phyloP scores from a whole-genome alignment of 805 yeast genomes.

The Wickerhamiella kazuoi region DNA sequence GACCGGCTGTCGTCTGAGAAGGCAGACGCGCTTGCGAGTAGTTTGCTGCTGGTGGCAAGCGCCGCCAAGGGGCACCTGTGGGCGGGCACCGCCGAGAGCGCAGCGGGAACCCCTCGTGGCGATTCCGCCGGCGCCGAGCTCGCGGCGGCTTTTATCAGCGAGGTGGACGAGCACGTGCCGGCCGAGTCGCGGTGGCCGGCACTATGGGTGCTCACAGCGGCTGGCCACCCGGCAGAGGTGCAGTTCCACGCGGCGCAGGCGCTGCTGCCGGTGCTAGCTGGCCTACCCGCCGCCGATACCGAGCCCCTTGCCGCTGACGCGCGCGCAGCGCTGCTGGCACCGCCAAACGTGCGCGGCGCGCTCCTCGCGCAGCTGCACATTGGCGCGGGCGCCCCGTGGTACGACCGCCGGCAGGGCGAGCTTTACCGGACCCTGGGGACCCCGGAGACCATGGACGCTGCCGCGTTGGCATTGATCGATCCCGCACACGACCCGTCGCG shows the following conservation, averaged over 20 bases:
- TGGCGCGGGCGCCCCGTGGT: slow-evolving; percentile 5
- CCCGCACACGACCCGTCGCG: not conserved
- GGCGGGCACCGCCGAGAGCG: not conserved
- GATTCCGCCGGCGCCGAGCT: no score
- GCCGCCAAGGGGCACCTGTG: not conserved
- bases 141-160: not conserved
- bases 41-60: not conserved
- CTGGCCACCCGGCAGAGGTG: not conserved
- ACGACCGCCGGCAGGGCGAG: slow-evolving; percentile 7
- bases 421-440: not conserved
- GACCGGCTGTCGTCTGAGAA: not conserved
- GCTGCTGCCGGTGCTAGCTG: not conserved
- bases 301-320: not conserved
- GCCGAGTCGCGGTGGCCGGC: not conserved
- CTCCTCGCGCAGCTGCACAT: slow-evolving; percentile 7
- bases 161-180: not conserved
- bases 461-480: not conserved
- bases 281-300: not conserved
- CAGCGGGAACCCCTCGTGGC: no score
- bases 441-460: not conserved
- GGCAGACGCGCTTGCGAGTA: not conserved
- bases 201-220: not conserved
- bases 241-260: not conserved
- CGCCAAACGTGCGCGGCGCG: slow-evolving; percentile 8
- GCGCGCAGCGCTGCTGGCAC: not conserved